Evolutionary conservation across 2,329 filamentous ascomycete genomes (phyloP), one percentile per base, ranked within the genome.

Genomic region (Pseudogymnoascus sp.): DNA sequence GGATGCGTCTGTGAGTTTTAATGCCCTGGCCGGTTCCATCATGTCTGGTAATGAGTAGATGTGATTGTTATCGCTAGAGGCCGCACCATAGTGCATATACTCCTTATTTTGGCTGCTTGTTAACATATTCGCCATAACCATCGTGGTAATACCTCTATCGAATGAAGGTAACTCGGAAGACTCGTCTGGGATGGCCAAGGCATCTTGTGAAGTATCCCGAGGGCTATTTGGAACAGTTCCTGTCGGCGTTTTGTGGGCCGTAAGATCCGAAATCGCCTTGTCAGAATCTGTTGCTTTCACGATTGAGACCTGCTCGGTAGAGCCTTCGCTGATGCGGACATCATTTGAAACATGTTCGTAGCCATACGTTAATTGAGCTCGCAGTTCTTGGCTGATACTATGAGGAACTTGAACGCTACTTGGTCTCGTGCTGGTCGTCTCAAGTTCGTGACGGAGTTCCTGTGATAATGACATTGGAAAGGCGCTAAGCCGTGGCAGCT

Each of bases 331-430:
- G 38, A 42, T 39, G 12, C 42, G 23, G 11, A 16, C n/a, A 19
- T 36, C 19, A 35, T 58, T 55, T 35, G 60, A 28, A 22, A 28
- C 23, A 33, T n/a, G 12, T 30, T 45, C 25, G 12, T 60, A 30
- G 25, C 38, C 59, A 30, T 39, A 23, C 9, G 39, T 60, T 23
- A 39, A 60, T 45, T 60, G 35, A 12, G 58, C 35, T 25, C 22
- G 39, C 14, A 39, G 33, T 33, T 60, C 55, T 45, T 62, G 58
- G 28, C 59, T 62, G 22, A 60, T 62, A 52, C 59, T 63, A 6
- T 25, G 38, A 23, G 62, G 62, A 33, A 62, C 62, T 36, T 63
- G 62, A 12, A 62, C 38, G 19, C 58, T 62, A n/a, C 39, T 49
- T 45, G 22, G 28, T 55, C 23, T 39, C 4, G 14, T 55, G 28